Evolutionary conservation across 2,329 filamentous ascomycete species (phyloP).

Genomic region (Phialophora verrucosa): DNA sequence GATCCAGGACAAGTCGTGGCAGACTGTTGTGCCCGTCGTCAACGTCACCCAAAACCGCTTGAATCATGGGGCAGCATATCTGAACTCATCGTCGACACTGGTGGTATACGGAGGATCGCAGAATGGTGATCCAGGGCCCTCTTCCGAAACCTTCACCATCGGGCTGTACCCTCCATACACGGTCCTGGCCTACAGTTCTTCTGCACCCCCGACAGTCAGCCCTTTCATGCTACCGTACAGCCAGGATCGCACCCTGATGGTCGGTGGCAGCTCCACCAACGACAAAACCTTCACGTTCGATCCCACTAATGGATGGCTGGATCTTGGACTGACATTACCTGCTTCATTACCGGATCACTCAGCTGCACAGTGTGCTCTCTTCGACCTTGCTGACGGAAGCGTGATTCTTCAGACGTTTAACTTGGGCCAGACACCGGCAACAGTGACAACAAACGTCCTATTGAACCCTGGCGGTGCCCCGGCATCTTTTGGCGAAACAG

Average conservation of each 20-base stretch:
- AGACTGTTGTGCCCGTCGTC: constrained; percentile 57
- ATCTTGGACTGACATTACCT: constrained; percentile 69
- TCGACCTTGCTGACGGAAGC: constrained; percentile 76
- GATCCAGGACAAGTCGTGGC: constrained; percentile 64
- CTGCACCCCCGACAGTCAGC: constrained; percentile 66
- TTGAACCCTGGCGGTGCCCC: constrained; percentile 63
- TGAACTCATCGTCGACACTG: constrained; percentile 72
- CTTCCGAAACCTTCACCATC: constrained; percentile 78
- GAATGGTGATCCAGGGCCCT: constrained; percentile 62
- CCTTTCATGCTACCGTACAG: constrained; percentile 80
- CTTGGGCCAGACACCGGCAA: constrained; percentile 73
- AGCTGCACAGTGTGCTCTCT: constrained; percentile 66
- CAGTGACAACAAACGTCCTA: constrained; percentile 72
- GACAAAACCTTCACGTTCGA: constrained; percentile 75
- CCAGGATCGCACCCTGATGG: constrained; percentile 70
- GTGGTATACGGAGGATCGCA: constrained; percentile 80
- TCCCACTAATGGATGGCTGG: constrained; percentile 66
- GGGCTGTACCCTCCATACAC: constrained; percentile 67
- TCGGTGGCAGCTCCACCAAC: constrained; percentile 73
- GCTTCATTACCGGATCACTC: constrained; percentile 65
- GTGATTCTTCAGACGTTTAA: constrained; percentile 82
- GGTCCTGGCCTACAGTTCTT: constrained; percentile 64
- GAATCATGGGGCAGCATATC: constrained; percentile 76
- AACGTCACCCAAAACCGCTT: constrained; percentile 70
- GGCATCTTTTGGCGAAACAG: constrained; percentile 55